Base-by-base conservation (phyloP, 78 protist species). In the Dictyostelium brefeldianum region DNA sequence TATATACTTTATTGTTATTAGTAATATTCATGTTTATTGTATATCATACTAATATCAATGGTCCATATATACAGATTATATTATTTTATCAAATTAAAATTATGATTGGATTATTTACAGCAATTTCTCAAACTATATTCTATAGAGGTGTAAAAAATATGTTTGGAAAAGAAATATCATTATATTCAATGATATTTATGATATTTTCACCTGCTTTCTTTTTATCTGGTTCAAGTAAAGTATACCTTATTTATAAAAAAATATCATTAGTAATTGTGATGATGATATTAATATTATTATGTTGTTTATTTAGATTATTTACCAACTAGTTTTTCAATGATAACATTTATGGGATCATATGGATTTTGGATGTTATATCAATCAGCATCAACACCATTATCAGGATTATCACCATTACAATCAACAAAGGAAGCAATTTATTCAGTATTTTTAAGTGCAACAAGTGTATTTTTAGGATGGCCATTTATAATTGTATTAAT, bases 401-500 rank as follows among this genome's bases (percentile, higher is more conserved):
- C 75, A 31, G 75, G 43, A 67, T 67, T 67, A 67, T 67, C 75
- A 67, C 75, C 75, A 67, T 29, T 29, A 15, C 22, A 67, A 31
- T 67, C 75, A 67, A 29, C 75, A 6, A 67, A 67, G 11, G 75
- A 67, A 17, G 75, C 75, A 5, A 67, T 67, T 2, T 67, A 67
- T 67, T 56, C 94, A 43, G 92, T 95, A 14, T 65, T 78, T 41
- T 36, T 43, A 20, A 53, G 94, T 53, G 96, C 95, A 5, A 50
- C 22, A 12, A 77, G 81, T 29, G 92, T 85, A 18, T 78, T 97
- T 11, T 31, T 96, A 17, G 98, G 95, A 12, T 97, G 98, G 98
- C 98, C 98, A 27, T 97, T 97, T 51, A 80, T 83, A 47, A 83
- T 70, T 15, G 92, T 90, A 31, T 18, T 91, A 5, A 82, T 80